phyloP scores from a whole-genome alignment of 805 yeast genomes.

The Candida schatavii region DNA sequence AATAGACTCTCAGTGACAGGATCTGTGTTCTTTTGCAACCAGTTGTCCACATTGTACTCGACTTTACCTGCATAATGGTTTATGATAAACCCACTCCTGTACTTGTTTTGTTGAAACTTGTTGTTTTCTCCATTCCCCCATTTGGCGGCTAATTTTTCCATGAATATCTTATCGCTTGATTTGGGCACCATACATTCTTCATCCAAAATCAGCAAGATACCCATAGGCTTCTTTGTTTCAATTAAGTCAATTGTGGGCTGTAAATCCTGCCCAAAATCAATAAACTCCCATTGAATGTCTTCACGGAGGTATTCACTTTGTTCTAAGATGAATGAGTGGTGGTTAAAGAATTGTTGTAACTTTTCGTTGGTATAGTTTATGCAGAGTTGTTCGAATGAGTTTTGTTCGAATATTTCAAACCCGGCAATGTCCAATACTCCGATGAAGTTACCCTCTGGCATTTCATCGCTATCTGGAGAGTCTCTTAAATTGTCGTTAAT shows the following conservation, averaged over 20 bases:
- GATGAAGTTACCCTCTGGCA: slow-evolving; percentile 36
- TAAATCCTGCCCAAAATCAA: slow-evolving; percentile 92
- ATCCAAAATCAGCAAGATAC: slow-evolving; percentile 80
- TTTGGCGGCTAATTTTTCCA: slow-evolving; percentile 68
- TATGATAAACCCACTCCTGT: slow-evolving; percentile 73
- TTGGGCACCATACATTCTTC: slow-evolving; percentile 96
- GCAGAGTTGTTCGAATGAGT: slow-evolving; percentile 60
- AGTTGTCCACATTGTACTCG: slow-evolving; percentile 87
- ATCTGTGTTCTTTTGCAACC: slow-evolving; percentile 94
- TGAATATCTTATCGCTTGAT: slow-evolving; percentile 77
- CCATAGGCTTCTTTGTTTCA: slow-evolving; percentile 72
- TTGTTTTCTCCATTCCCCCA: slow-evolving; percentile 49
- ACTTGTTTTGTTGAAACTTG: slow-evolving; percentile 70
- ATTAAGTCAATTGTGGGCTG: slow-evolving; percentile 93
- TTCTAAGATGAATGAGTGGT: slow-evolving; percentile 58
- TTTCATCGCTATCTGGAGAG: slow-evolving; percentile 21
- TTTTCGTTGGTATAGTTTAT: slow-evolving; percentile 61
- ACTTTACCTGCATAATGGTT: slow-evolving; percentile 96
- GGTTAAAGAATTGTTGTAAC: slow-evolving; percentile 59
- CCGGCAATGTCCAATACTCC: slow-evolving; percentile 65
- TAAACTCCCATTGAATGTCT: slow-evolving; percentile 65
- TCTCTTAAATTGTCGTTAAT: slow-evolving; percentile 62
- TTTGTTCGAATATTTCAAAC: slow-evolving; percentile 55
- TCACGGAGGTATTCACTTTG: slow-evolving; percentile 59
- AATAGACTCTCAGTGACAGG: slow-evolving; percentile 80